phyloP scores from a whole-genome alignment of 1,284 basidiomycete genomes.

The Leccinum ponderosum region DNA sequence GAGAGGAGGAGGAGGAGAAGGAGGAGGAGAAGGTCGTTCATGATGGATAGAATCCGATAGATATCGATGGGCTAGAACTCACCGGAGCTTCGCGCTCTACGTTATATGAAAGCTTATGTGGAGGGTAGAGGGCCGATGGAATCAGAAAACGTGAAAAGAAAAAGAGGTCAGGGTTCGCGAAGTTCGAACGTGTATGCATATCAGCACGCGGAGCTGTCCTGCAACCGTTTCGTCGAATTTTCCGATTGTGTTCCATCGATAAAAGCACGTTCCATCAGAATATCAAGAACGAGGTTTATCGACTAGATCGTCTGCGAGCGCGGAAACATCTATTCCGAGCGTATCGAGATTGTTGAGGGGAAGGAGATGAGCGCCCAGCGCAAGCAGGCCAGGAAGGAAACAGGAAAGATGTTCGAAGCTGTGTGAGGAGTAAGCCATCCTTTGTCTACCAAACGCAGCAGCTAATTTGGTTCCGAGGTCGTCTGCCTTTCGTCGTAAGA shows the following conservation, averaged over 20 bases:
- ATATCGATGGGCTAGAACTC: neutral
- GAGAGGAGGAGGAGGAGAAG: neutral
- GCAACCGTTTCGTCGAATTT: neutral
- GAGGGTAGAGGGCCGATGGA: neutral
- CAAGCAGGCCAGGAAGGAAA: no score
- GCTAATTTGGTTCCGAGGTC: no score
- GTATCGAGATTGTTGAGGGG: no score
- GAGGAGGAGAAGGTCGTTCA: neutral
- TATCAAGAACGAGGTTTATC: neutral
- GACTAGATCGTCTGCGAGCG: no score
- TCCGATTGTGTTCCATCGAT: neutral
- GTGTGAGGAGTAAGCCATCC: no score
- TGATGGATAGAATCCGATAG: neutral
- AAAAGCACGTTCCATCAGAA: no score
- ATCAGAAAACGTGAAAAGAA: neutral
- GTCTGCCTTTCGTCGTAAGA: constrained; percentile 46
- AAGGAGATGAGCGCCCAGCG: no score
- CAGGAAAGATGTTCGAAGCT: no score
- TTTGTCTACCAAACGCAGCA: no score
- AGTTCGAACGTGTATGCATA: neutral
- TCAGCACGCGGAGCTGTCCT: neutral
- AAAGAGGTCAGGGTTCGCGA: neutral
- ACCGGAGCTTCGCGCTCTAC: neutral
- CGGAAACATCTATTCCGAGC: no score
- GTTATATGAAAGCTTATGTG: neutral